Evolutionary conservation across 768 basidiomycete species (phyloP).

Genomic region (Suillus placidus): DNA sequence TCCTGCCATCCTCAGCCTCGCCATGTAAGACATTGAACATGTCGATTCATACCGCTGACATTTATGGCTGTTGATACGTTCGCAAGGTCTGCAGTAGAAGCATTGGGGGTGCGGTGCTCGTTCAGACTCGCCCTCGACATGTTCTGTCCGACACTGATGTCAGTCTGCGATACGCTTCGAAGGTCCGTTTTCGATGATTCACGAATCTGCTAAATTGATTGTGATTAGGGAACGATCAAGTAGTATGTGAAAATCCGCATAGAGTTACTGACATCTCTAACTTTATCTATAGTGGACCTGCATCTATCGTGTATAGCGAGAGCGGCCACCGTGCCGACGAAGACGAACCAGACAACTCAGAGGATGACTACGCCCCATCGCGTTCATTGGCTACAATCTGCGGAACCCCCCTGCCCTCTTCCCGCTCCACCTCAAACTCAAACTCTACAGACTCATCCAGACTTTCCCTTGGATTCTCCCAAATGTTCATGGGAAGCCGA

Average conservation of each 20-base stretch:
- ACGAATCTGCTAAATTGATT: conserved; percentile 9
- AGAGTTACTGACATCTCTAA: not conserved
- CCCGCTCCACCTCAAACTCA: not conserved
- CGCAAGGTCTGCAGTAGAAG: conserved; percentile 23
- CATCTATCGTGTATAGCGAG: conserved; percentile 82
- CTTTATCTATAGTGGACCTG: conserved; percentile 60
- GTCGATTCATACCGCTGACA: not conserved
- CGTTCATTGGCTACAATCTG: conserved; percentile 27
- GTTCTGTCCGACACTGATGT: not conserved
- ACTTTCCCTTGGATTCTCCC: not conserved
- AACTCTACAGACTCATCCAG: not conserved
- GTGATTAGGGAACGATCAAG: conserved; percentile 60
- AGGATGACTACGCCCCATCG: conserved; percentile 55
- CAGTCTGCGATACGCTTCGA: not conserved
- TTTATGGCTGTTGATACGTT: conserved; percentile 14
- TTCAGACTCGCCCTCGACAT: conserved; percentile 20
- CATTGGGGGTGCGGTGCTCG: conserved; percentile 15
- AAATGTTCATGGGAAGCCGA: not conserved
- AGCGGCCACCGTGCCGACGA: conserved; percentile 74
- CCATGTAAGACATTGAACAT: no score
- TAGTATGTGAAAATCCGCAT: conserved; percentile 53
- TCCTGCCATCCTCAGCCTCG: no score
- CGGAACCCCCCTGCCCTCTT: conserved; percentile 9
- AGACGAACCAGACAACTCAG: conserved; percentile 67
- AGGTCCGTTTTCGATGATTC: not conserved